phyloP scores from a whole-genome alignment of 108 stramenopile genomes.

The Pelagomonas calceolata region DNA sequence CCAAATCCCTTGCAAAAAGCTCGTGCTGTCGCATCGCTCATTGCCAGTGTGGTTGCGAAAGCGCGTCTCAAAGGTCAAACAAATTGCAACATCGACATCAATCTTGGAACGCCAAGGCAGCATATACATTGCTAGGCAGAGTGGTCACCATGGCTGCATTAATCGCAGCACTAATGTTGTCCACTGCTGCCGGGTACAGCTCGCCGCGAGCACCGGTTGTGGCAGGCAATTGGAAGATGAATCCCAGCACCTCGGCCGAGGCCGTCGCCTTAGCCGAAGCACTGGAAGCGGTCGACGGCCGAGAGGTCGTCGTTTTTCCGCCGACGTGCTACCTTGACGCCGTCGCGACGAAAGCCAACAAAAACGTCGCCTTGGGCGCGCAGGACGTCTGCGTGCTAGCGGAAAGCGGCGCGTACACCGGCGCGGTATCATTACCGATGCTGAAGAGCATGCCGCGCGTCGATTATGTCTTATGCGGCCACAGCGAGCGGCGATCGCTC shows the following conservation, averaged over 20 bases:
- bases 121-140: no score
- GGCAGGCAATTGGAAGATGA: conserved; percentile 67
- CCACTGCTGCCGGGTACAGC: no score
- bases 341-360: conserved; percentile 36
- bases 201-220: conserved; percentile 29
- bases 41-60: no score
- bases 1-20: no score
- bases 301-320: conserved; percentile 65
- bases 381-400: conserved; percentile 55
- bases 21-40: no score
- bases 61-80: no score
- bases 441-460: conserved; percentile 22
- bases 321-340: conserved; percentile 53
- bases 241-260: conserved; percentile 52
- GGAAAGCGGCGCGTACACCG: conserved; percentile 46
- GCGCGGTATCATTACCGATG: conserved; percentile 39
- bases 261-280: conserved; percentile 32
- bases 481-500: conserved; percentile 45
- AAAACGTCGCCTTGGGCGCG: conserved; percentile 57
- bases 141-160: no score
- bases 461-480: conserved; percentile 37
- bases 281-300: conserved; percentile 11
- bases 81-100: no score
- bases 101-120: no score
- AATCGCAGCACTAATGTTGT: no score